These are phyloP conservation scores for Saccharomycopsis sp. DNA, from an alignment of 805 yeast genomes.

Conservation along the genomic window DNA sequence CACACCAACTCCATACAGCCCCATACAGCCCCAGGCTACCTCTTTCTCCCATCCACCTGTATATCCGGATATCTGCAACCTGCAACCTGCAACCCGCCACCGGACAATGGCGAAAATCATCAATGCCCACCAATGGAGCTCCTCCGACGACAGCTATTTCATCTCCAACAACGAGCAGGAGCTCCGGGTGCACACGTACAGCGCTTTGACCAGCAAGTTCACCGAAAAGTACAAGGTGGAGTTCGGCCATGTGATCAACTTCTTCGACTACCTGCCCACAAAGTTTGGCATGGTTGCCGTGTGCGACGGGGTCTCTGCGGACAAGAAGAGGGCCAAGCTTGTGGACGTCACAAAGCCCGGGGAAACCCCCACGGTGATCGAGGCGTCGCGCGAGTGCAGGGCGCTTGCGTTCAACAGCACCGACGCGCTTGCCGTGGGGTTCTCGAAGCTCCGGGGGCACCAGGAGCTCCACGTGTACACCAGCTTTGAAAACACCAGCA, in stretches of 20 bases:
- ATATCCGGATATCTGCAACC: background rate
- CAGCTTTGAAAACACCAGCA: conserved; percentile 3
- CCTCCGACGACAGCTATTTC: no score
- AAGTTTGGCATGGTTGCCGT: background rate
- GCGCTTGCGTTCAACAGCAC: background rate
- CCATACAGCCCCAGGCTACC: no score
- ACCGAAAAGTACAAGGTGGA: background rate
- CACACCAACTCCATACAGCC: no score
- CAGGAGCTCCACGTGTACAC: conserved; percentile 16
- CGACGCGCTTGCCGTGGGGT: conserved; percentile 15
- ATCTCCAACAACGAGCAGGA: background rate
- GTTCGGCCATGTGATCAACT: background rate
- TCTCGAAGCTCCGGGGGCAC: conserved; percentile 7
- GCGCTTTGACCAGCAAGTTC: background rate
- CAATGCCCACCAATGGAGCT: no score
- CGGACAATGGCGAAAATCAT: background rate
- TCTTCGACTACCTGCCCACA: background rate
- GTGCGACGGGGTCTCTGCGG: background rate
- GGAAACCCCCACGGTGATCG: background rate
- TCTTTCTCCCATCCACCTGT: no score
- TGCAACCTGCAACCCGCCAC: no score
- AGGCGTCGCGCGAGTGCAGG: background rate
- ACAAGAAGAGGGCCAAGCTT: background rate
- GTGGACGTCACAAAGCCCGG: background rate
- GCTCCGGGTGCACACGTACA: background rate